Base-by-base conservation (phyloP, 805 yeast species). In the Nakazawaea pomicola region DNA sequence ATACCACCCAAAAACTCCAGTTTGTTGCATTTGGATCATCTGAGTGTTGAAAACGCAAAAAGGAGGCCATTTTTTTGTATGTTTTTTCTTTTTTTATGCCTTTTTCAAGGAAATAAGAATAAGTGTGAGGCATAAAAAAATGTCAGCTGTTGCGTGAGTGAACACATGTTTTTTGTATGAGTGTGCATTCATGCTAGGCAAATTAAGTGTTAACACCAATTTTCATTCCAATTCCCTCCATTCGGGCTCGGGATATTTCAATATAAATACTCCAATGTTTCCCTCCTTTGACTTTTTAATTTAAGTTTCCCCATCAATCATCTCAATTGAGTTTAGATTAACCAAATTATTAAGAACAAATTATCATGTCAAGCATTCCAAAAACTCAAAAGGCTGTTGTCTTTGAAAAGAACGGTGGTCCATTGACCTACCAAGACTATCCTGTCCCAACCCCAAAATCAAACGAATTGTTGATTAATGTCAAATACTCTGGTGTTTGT, bases 401-500 rank as follows among this genome's bases (percentile, higher is more conserved):
- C 45, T 74, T 74, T 54, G 72, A 74, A 49, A 65, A 68, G 50
- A 61, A 64, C 53, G 72, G 72, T 46, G 79, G 78, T 36, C 62
- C 64, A 6, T 58, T 74, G 53, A 57, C 59, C 34, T 74, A 72
- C 61, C 64, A 63, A 47, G 80, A 75, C 51, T 69, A 75, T 43
- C 71, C 78, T 4, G 80, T 75, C 12, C 82, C 83, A 40, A 56
- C 51, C 38, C 83, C 83, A 46, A 72, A 71, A 51, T 63, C 80
- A 41, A 75, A 72, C 49, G 82, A 77, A 55, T 60, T 77, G 42
- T 60, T 77, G 54, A 61, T 77, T 56, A 72, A 76, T 51, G 76
- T 77, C 53, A 72, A 74, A 58, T 77, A 75, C 60, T 77, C 83
- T 4, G 83, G 83, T 56, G 83, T 77, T 17, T 77, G 83, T 54